Evolutionary conservation across 2,329 filamentous ascomycete genomes (phyloP), one percentile per base, ranked within the genome.

Genomic region (Lizonia empirigonia): DNA sequence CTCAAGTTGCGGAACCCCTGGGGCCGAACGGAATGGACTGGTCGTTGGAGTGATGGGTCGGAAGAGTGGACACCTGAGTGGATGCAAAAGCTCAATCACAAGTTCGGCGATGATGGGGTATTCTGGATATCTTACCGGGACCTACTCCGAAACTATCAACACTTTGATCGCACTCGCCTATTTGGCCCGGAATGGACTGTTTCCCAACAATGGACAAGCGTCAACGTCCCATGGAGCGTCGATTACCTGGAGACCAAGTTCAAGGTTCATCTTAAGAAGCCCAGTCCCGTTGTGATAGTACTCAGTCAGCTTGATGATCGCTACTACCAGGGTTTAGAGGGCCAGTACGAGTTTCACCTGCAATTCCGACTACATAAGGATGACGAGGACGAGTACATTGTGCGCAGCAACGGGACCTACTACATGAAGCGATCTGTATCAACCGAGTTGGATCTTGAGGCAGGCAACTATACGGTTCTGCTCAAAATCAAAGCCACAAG

Each of bases 1-100:
- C 50, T 62, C 20, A 61, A 61, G 29, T 32, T 71, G 38, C 84
- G 86, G 58, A 94, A 94, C 61, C 90, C 90, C 0, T 94, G 89
- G 90, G 90, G 90, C 1, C 85, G 85, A 57, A 84, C 83, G 24
- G 90, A 91, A 72, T 94, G 90, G 89, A 88, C 83, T 23, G 90
- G 90, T 1, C 79, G 88, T 1, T 94, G 90, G 89, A 86, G 83
- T 29, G 90, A 94, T 65, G 90, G 90, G 0, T 90, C 87, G 6
- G 88, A 90, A 63, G 86, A 93, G 71, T 95, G 90, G 90, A 93
- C 88, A 1, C 79, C 88, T 0, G 86, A 91, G 59, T 90, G 87
- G 83, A 85, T 93, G 73, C 75, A 85, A 53, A 85, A 87, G 62
- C 79, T 94, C 1, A 79, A 82, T 36, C 88, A 92, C 67, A 84